Base-by-base conservation (phyloP, 2,329 filamentous ascomycete species). In the Scedosporium aurantiacum region DNA sequence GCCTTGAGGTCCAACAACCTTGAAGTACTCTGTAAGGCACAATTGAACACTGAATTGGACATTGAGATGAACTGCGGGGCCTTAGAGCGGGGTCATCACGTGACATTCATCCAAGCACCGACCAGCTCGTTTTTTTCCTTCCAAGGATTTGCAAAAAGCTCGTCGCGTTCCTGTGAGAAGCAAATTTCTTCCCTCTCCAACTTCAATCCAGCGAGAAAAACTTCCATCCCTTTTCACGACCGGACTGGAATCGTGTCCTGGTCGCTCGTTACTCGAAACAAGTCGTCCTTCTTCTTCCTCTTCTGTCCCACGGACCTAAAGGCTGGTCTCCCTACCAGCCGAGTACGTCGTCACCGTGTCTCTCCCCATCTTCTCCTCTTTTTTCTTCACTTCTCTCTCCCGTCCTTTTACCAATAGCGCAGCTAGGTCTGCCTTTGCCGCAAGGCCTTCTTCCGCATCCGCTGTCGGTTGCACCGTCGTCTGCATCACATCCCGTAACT, bases 361-460 rank as follows among this genome's bases (percentile, higher is more conserved):
- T 66, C 69, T 72, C 63, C 68, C 71, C 66, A 68, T 67, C 64
- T 63, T 65, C 68, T 67, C 65, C 65, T 57, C 57, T 70, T 64
- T 67, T 68, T 66, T 69, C 68, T 84, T 84, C 79, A 69, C 77
- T 85, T 84, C 82, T 81, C 66, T 73, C 64, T 69, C 73, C 67
- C 74, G 72, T 71, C 70, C 73, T 71, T 76, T 82, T 75, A 73
- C 74, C 71, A 75, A 76, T 70, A 72, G 77, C 76, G 85, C 85
- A 87, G 85, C 84, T 79, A 83, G 85, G 77, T 79, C 85, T 88
- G 84, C 83, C 67, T 78, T 82, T 79, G 68, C 73, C 71, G 6
- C 28, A 12, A 70, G 75, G 73, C 72, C 73, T 72, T 69, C 76
- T 78, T 77, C 77, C 70, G 72, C 74, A 72, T 77, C 77, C 70